phyloP scores from a whole-genome alignment of 345 rosid genomes.

The Murraya paniculata region DNA sequence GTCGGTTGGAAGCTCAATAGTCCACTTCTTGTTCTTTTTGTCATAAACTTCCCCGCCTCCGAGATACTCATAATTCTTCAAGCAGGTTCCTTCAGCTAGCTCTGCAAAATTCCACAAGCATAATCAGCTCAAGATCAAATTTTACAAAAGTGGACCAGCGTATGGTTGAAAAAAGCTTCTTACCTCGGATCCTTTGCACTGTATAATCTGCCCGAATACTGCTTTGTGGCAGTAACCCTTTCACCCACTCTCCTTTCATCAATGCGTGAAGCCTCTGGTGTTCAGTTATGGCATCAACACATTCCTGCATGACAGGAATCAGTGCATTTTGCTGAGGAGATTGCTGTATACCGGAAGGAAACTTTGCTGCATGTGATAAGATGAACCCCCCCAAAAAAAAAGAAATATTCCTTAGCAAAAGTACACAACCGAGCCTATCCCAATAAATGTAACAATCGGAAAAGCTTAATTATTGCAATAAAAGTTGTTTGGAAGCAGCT shows the following conservation, averaged over 20 bases:
- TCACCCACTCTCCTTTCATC: slow-evolving; percentile 95
- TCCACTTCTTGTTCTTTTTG: slow-evolving; percentile 70
- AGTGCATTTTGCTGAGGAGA: slow-evolving; percentile 62
- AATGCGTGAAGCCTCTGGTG: slow-evolving; percentile 85
- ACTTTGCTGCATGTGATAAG: slow-evolving; percentile 47
- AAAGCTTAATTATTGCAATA: too few relatives aligned
- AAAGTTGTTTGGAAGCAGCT: slow-evolving; percentile 26
- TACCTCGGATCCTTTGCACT: slow-evolving; percentile 79
- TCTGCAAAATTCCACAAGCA: slow-evolving; percentile 37
- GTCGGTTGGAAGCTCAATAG: slow-evolving; percentile 81
- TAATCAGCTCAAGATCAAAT: slow-evolving; percentile 4
- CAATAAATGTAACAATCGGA: neutral
- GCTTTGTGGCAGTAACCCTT: slow-evolving; percentile 80
- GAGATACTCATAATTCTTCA: slow-evolving; percentile 83
- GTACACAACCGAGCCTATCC: neutral
- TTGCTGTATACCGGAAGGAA: slow-evolving; percentile 53
- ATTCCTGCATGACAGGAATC: slow-evolving; percentile 74
- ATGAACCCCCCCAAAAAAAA: neutral
- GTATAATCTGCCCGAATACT: slow-evolving; percentile 68
- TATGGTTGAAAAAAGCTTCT: neutral
- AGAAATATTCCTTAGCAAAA: slow-evolving; percentile 6
- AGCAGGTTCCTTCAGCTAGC: slow-evolving; percentile 92
- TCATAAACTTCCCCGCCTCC: slow-evolving; percentile 66
- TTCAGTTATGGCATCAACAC: slow-evolving; percentile 82
- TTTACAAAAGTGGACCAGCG: too few relatives aligned